Conservation (phyloP, 1,284 basidiomycete species). For the Vanrija sp. region DNA sequence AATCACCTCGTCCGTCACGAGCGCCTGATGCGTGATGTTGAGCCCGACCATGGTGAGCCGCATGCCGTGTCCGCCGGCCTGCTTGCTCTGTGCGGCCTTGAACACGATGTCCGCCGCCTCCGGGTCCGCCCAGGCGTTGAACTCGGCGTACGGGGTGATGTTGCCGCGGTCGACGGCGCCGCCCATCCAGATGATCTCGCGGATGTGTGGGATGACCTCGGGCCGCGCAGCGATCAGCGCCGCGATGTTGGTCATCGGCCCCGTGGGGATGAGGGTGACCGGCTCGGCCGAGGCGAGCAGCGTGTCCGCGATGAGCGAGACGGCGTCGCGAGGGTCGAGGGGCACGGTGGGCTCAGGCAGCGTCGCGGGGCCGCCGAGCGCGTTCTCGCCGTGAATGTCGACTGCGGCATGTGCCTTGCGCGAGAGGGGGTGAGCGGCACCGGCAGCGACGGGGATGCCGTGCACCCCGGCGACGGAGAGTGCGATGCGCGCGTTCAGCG, state of each 20-base stretch:
- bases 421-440: not conserved
- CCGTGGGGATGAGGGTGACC: conserved; percentile 18
- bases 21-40: conserved; percentile 19
- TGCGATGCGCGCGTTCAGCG: conserved; percentile 9
- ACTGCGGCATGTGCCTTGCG: conserved; percentile 3
- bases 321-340: conserved; percentile 9
- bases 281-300: conserved; percentile 9
- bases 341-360: conserved; percentile 2
- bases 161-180: conserved; percentile 16
- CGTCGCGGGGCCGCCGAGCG: conserved; percentile 11
- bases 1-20: conserved; percentile 5
- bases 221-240: conserved; percentile 11
- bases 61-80: not conserved
- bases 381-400: conserved; percentile 11
- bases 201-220: conserved; percentile 1
- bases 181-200: conserved; percentile 22
- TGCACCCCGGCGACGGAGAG: conserved; percentile 13
- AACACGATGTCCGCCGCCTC: conserved; percentile 20
- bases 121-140: conserved; percentile 23
- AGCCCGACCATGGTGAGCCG: conserved; percentile 18
- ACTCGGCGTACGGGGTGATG: conserved; percentile 14
- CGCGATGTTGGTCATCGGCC: conserved; percentile 23
- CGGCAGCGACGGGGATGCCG: conserved; percentile 8
- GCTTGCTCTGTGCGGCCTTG: not conserved
- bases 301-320: conserved; percentile 13